phyloP scores from a whole-genome alignment of 257 asterid species.

The Solanum ahanhuiri region DNA sequence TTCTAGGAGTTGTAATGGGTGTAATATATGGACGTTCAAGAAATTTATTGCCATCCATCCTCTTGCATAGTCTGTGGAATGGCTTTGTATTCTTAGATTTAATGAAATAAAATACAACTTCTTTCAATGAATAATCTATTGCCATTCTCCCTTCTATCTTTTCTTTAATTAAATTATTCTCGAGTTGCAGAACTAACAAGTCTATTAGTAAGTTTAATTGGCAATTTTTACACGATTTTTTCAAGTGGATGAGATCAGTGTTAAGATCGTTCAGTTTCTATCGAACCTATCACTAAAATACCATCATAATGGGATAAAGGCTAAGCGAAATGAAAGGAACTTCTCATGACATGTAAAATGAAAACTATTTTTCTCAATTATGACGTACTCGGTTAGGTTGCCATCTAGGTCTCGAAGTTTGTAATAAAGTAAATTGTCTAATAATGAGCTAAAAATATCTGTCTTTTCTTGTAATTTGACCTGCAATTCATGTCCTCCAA shows the following conservation, averaged over 20 bases:
- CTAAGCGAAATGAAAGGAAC: no score
- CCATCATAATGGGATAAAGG: no score
- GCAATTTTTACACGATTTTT: not conserved
- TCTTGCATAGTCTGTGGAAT: constrained; percentile 90
- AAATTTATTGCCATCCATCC: constrained; percentile 74
- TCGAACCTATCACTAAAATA: no score
- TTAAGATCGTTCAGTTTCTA: no score
- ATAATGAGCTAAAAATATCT: no score
- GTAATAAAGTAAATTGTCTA: no score
- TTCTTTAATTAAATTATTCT: not conserved
- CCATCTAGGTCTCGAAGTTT: no score
- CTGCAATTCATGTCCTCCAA: no score
- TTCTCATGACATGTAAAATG: no score
- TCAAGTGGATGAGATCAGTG: not conserved
- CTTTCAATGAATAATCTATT: not conserved
- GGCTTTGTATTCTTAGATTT: constrained; percentile 90
- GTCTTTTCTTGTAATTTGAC: no score
- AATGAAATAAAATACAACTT: constrained; percentile 35
- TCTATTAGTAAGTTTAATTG: not conserved
- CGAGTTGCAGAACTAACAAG: not conserved
- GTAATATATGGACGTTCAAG: constrained; percentile 74
- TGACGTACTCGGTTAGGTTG: no score
- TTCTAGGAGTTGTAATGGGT: constrained; percentile 97
- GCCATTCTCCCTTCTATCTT: not conserved
- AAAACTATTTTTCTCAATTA: no score